A percentile compares a stretch with the other conserved stretches of the same genome.
These are phyloP conservation scores for Colletotrichum lupini DNA, from an alignment of 2,329 filamentous ascomycete genomes.

Conservation along the genomic window DNA sequence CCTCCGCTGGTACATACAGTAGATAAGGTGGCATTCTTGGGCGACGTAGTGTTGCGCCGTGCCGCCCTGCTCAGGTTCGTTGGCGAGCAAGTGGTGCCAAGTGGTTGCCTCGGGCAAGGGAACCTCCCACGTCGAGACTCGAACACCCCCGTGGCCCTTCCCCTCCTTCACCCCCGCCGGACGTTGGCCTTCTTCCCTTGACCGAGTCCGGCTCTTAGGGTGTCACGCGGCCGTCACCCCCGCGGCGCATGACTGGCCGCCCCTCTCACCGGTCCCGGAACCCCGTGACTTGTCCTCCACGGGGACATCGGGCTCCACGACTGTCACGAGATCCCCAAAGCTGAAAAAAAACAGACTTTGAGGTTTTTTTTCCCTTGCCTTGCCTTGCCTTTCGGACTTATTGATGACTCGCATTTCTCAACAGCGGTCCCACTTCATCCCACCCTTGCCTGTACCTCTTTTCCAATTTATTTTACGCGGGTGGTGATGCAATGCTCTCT, in stretches of 20 bases:
- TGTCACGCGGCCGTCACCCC: constrained; percentile 30
- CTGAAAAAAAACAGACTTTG: not conserved
- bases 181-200: constrained; percentile 6
- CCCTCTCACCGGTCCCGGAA: constrained; percentile 33
- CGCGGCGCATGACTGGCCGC: constrained; percentile 33
- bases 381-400: not conserved
- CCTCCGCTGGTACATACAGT: not conserved
- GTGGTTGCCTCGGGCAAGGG: not conserved
- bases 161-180: not conserved
- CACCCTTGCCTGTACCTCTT: not conserved
- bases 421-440: not conserved
- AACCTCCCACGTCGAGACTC: not conserved
- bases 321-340: constrained; percentile 23
- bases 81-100: constrained; percentile 5
- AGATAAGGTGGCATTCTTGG: constrained; percentile 3
- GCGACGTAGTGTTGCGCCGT: not conserved
- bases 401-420: constrained; percentile 5
- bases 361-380: not conserved
- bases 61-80: not conserved
- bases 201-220: constrained; percentile 30
- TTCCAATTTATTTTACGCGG: not conserved
- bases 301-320: not conserved
- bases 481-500: constrained; percentile 13
- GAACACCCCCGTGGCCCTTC: not conserved
- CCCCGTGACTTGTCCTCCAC: constrained; percentile 18